Percentiles rank a stretch among this genome's conserved stretches.
These are phyloP conservation scores for Penicillium psychrofluorescens DNA, from an alignment of 495 filamentous ascomycete species.

Conservation along the genomic window DNA sequence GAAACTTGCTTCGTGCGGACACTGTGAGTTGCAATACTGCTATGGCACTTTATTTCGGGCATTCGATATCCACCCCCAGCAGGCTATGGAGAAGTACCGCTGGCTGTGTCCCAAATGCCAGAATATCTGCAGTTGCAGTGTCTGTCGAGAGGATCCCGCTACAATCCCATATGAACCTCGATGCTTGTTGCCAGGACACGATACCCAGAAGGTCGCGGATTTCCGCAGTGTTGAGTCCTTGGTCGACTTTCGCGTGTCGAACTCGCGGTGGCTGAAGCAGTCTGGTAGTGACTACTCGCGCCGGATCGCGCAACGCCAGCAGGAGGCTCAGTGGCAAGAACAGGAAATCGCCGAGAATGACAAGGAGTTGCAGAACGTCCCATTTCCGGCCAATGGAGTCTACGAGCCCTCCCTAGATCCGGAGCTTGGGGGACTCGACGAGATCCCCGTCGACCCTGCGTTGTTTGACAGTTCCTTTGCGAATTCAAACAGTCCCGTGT, in stretches of 20 bases:
- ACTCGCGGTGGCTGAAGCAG: conserved; percentile 68
- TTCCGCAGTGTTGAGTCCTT: conserved; percentile 79
- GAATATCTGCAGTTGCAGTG: conserved; percentile 74
- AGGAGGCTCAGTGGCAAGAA: conserved; percentile 42
- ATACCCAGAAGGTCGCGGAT: conserved; percentile 82
- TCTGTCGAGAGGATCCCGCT: conserved; percentile 54
- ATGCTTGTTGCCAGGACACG: conserved; percentile 77
- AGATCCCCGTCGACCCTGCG: conserved; percentile 46
- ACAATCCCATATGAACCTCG: conserved; percentile 73
- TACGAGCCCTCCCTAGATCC: too few species aligned
- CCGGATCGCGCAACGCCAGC: conserved; percentile 38
- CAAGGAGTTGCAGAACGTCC: too few species aligned
- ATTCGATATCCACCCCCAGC: conserved; percentile 77
- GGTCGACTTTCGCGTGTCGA: conserved; percentile 78
- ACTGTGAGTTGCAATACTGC: conserved; percentile 69
- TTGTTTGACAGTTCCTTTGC: conserved; percentile 18
- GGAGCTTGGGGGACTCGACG: conserved; percentile 2
- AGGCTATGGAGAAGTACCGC: conserved; percentile 64
- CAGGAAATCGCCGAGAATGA: neutral
- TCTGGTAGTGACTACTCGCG: conserved; percentile 39
- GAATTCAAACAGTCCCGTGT: neutral
- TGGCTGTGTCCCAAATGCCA: conserved; percentile 88
- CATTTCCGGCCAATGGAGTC: too few species aligned
- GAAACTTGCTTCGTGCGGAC: conserved; percentile 72
- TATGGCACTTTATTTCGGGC: conserved; percentile 84